Evolutionary conservation across 805 yeast species (phyloP).

Genomic region (Kodamaea jinghongensis): DNA sequence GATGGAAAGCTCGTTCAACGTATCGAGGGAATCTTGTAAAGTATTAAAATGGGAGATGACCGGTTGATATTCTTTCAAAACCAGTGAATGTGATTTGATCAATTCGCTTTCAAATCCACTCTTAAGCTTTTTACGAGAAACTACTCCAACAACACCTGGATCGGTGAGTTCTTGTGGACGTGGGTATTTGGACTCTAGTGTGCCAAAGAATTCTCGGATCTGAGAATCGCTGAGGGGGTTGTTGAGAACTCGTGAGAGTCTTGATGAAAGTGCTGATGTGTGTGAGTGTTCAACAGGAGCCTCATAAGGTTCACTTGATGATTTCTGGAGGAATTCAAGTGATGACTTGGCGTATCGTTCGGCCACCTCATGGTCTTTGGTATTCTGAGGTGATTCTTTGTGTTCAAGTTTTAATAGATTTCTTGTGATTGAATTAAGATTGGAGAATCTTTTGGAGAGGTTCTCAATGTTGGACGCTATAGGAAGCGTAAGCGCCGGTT

Average conservation of each 20-base stretch:
- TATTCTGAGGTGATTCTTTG: slow-evolving; percentile 8
- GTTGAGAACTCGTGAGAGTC: slow-evolving; percentile 51
- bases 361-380: slow-evolving; percentile 26
- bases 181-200: slow-evolving; percentile 27
- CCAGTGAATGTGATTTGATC: slow-evolving; percentile 46
- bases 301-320: not conserved
- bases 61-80: slow-evolving; percentile 34
- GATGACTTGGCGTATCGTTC: slow-evolving; percentile 50
- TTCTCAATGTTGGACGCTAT: slow-evolving; percentile 36
- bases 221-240: slow-evolving; percentile 35
- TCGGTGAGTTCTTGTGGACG: slow-evolving; percentile 37
- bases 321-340: slow-evolving; percentile 32
- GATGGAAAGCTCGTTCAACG: slow-evolving; percentile 19
- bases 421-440: slow-evolving; percentile 30
- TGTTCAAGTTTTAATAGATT: slow-evolving; percentile 27
- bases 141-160: slow-evolving; percentile 53
- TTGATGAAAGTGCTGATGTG: slow-evolving; percentile 30
- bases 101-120: slow-evolving; percentile 61
- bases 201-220: slow-evolving; percentile 32
- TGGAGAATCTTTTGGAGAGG: slow-evolving; percentile 32
- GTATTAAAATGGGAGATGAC: slow-evolving; percentile 25
- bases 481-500: slow-evolving; percentile 43
- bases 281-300: not conserved
- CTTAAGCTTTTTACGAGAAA: slow-evolving; percentile 57
- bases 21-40: slow-evolving; percentile 17